Percentiles rank a stretch among this genome's conserved stretches.
Evolutionary conservation across 2,329 filamentous ascomycete genomes (phyloP).

Genomic region (Talaromyces pinophilus): DNA sequence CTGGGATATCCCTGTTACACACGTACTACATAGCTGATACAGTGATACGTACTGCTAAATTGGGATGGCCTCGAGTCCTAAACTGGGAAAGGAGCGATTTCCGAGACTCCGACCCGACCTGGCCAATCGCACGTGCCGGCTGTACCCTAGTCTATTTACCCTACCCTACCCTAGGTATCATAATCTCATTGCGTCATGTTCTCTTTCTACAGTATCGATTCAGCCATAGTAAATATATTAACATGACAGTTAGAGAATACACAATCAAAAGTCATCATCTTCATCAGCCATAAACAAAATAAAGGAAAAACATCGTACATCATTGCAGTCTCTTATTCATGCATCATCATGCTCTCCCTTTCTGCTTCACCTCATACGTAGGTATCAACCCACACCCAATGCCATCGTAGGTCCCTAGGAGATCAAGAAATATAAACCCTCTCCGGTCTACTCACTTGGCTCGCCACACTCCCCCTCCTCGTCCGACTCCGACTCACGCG

Average conservation of each 20-base stretch:
- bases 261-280: not conserved
- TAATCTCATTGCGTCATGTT: not conserved
- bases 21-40: not conserved
- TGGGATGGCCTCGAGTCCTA: not conserved
- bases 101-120: not conserved
- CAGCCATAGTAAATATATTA: not conserved
- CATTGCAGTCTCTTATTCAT: too few relatives aligned
- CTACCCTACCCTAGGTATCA: not conserved
- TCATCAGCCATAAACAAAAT: not conserved
- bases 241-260: not conserved
- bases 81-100: not conserved
- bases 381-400: not conserved
- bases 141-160: not conserved
- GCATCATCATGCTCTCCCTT: not conserved
- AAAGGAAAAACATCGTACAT: not conserved
- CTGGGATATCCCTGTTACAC: not conserved
- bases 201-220: not conserved
- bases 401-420: not conserved
- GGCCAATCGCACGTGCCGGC: not conserved
- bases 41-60: not conserved
- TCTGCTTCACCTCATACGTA: not conserved
- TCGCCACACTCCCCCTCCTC: conserved; percentile 27
- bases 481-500: conserved; percentile 10
- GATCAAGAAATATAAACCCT: conserved; percentile 48
- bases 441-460: conserved; percentile 35